Percentiles rank a stretch among this genome's conserved stretches.
These are phyloP conservation scores for Penicillium robsamsonii DNA, from an alignment of 495 filamentous ascomycete genomes.

Conservation along the genomic window DNA sequence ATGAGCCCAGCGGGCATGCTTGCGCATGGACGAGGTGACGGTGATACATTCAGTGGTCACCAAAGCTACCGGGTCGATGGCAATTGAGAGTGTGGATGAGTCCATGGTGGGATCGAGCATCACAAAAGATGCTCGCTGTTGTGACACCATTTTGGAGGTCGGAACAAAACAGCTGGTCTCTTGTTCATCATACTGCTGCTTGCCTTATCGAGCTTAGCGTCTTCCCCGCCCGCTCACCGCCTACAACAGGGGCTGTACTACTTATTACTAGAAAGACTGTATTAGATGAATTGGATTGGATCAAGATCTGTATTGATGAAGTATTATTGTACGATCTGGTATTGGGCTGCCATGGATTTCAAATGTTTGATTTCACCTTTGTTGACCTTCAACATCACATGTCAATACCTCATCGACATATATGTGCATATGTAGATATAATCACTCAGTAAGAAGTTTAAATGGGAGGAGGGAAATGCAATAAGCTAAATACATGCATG, in stretches of 20 bases:
- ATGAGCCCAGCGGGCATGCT: slow-evolving; percentile 94
- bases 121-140: slow-evolving; percentile 29
- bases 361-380: slow-evolving; percentile 4
- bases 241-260: slow-evolving; percentile 26
- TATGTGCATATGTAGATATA: background rate
- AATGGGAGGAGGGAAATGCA: background rate
- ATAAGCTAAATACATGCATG: background rate
- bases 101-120: slow-evolving; percentile 33
- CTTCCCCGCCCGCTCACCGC: slow-evolving; percentile 29
- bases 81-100: slow-evolving; percentile 57
- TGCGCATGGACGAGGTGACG: slow-evolving; percentile 96
- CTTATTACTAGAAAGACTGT: background rate
- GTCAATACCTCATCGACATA: background rate
- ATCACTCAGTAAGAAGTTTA: background rate
- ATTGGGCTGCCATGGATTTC: slow-evolving; percentile 7
- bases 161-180: slow-evolving; percentile 35
- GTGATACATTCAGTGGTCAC: slow-evolving; percentile 99
- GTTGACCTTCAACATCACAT: background rate
- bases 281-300: slow-evolving; percentile 1
- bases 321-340: background rate
- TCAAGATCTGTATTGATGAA: background rate
- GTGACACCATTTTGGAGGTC: slow-evolving; percentile 20
- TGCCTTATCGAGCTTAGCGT: slow-evolving; percentile 27
- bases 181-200: slow-evolving; percentile 23
- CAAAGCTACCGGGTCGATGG: slow-evolving; percentile 89